A percentile compares a stretch with the other conserved stretches of the same genome.
These are phyloP conservation scores for Ligustrum vulgare DNA, from an alignment of 257 asterid species.

Conservation along the genomic window DNA sequence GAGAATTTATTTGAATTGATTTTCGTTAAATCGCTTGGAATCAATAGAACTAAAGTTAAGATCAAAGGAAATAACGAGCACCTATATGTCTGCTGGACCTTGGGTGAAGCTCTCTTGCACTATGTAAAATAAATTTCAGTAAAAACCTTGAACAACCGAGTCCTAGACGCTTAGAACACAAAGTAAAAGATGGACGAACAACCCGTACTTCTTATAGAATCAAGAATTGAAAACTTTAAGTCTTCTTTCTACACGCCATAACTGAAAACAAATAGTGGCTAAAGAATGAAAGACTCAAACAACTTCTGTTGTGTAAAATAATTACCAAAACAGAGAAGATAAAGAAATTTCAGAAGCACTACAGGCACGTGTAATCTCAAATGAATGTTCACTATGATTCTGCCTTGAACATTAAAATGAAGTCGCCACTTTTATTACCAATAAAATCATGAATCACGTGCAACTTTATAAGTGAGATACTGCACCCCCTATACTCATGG, in stretches of 20 bases:
- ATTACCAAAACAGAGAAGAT: too few relatives aligned
- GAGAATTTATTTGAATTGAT: neutral
- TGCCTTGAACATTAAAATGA: neutral
- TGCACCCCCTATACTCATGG: neutral
- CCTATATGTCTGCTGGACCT: too few relatives aligned
- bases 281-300: neutral
- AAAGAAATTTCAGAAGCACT: neutral
- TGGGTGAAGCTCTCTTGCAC: too few relatives aligned
- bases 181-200: too few relatives aligned
- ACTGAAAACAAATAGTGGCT: neutral
- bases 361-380: neutral
- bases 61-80: too few relatives aligned
- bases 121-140: too few relatives aligned
- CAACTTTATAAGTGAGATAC: neutral
- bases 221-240: neutral
- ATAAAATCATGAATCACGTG: neutral
- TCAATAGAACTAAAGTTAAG: too few relatives aligned
- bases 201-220: too few relatives aligned
- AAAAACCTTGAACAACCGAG: too few relatives aligned
- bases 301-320: neutral
- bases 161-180: too few relatives aligned
- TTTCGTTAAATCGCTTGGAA: neutral
- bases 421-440: neutral
- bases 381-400: neutral
- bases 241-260: neutral